Evolutionary conservation across 345 rosid genomes (phyloP), one percentile per base, ranked within the genome.

Genomic region (Populus deltoides): DNA sequence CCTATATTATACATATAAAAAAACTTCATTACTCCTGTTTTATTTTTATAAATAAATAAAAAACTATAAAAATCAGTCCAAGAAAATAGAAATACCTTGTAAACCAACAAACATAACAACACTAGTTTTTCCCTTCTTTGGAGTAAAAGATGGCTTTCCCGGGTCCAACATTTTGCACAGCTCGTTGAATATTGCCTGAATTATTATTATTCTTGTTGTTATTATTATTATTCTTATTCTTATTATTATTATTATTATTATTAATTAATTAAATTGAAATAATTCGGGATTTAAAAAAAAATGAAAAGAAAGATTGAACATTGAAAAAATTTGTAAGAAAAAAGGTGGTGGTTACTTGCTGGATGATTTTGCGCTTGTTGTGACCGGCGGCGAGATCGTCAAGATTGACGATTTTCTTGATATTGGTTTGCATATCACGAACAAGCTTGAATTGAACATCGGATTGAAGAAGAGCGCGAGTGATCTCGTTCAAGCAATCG

Each of bases 321-420:
- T 43, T 43, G 12, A 41, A 41, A 41, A 41, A 41, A 9, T 8
- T 43, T 43, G 47, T 45, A 9, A 43, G 47, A 43, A 43, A 41
- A 11, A 41, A 43, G 47, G 2, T 1, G 47, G 2, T 1, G 25
- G 7, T 29, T n/a, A 93, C 97, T 85, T 93, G 92, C 75, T 96
- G 97, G 79, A 96, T 96, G 87, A 96, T 96, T 77, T 77, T 80
- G 78, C 94, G 93, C 91, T 91, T 92, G 86, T 95, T 93, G 84
- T 95, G 99, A 9, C 99, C 99, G 16, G 98, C 98, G 59, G 98
- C 99, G 43, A 95, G 93, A 71, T 95, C 97, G 35, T 91, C 94
- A 33, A 95, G 93, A 77, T 95, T 95, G 82, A 93, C 99, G 68
- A 95, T 92, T 76, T 88, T 89, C 92, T 95, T 93, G 71, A 92